Evolutionary conservation across 257 asterid species (phyloP).

Genomic region (Solanum verrucosum): DNA sequence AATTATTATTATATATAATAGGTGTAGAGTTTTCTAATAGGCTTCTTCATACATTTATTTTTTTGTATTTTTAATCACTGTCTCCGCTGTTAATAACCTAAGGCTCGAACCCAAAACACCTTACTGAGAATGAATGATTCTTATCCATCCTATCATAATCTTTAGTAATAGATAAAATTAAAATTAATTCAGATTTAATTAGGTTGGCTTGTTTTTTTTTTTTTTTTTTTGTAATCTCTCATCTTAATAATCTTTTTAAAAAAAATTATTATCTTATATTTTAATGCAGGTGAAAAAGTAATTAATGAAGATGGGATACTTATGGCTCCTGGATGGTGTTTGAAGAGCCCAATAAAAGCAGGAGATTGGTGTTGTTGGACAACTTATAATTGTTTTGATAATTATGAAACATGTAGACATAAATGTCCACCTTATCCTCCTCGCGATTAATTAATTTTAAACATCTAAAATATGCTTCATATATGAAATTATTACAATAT

Average conservation of each 20-base stretch:
- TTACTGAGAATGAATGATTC: background rate
- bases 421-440: background rate
- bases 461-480: no score
- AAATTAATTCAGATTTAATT: background rate
- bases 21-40: background rate
- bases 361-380: background rate
- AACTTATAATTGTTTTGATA: no score
- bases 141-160: no score
- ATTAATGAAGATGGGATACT: background rate
- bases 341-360: background rate
- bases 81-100: background rate
- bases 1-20: background rate
- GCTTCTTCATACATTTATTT: background rate
- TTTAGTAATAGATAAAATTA: background rate
- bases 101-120: background rate
- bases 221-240: background rate
- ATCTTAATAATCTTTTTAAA: background rate
- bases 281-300: background rate
- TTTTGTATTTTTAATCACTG: background rate
- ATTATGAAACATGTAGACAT: background rate
- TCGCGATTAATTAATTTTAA: background rate
- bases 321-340: background rate
- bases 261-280: background rate
- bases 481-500: background rate
- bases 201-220: no score